These are phyloP conservation scores for Corylus avellana DNA, from an alignment of 306 rosid species.

Conservation along the genomic window DNA sequence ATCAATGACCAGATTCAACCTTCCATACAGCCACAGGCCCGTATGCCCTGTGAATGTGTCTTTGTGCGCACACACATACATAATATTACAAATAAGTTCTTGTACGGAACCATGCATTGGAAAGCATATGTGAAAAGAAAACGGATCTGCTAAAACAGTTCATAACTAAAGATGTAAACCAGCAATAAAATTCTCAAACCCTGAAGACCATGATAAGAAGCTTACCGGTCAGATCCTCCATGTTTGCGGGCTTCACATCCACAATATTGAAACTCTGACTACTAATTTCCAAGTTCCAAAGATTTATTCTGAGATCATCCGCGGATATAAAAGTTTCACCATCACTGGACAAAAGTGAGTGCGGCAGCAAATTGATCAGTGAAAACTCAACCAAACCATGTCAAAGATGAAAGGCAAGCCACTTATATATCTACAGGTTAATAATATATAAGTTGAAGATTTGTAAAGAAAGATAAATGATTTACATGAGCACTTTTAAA, in stretches of 20 bases:
- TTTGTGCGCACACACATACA: not conserved
- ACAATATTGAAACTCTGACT: slow-evolving; percentile 97
- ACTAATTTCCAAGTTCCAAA: slow-evolving; percentile 98
- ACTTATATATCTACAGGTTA: not conserved
- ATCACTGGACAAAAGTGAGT: slow-evolving; percentile 52
- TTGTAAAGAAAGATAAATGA: not conserved
- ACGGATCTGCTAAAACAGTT: not conserved
- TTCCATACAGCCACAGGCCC: not conserved
- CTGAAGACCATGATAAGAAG: slow-evolving; percentile 8
- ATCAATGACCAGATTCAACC: not conserved
- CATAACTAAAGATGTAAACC: not conserved
- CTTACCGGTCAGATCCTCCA: slow-evolving; percentile 99
- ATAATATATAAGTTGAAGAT: not conserved
- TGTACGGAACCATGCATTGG: slow-evolving; percentile 10
- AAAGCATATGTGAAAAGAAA: slow-evolving; percentile 1
- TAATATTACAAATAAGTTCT: not conserved
- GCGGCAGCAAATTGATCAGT: slow-evolving; percentile 30
- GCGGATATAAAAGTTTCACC: slow-evolving; percentile 99
- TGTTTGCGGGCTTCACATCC: slow-evolving; percentile 97
- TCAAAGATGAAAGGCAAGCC: not conserved
- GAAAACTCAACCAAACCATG: slow-evolving; percentile 12
- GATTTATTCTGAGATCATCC: slow-evolving; percentile 97
- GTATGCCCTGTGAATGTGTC: not conserved
- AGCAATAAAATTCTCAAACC: not conserved
- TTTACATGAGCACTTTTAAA: not conserved